phyloP scores from a whole-genome alignment of 1,284 basidiomycete genomes.

The Boletellus deceptivus region DNA sequence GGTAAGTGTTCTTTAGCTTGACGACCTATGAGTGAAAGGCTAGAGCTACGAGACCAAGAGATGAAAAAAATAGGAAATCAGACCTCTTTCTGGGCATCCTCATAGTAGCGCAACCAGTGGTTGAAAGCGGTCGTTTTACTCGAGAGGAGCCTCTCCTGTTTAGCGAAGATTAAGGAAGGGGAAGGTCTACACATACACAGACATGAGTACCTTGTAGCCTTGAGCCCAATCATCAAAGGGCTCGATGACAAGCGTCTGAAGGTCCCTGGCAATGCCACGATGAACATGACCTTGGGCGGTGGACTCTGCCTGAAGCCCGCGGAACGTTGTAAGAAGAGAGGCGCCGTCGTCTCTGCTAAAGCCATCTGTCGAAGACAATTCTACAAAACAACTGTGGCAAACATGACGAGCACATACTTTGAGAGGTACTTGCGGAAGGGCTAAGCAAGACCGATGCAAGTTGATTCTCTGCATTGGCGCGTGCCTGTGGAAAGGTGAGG shows the following conservation, averaged over 20 bases:
- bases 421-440: slow-evolving; percentile 47
- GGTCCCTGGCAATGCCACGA: slow-evolving; percentile 62
- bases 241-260: slow-evolving; percentile 64
- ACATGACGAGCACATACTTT: slow-evolving; percentile 41
- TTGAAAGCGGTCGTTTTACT: slow-evolving; percentile 61
- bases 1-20: slow-evolving; percentile 73
- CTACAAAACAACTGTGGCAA: neutral
- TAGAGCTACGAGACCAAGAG: neutral
- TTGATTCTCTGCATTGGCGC: slow-evolving; percentile 61
- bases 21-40: slow-evolving; percentile 41
- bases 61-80: slow-evolving; percentile 11
- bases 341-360: slow-evolving; percentile 78
- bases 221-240: slow-evolving; percentile 75
- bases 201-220: slow-evolving; percentile 53
- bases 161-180: slow-evolving; percentile 3
- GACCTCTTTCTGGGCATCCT: slow-evolving; percentile 60
- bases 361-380: slow-evolving; percentile 47
- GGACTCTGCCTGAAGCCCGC: slow-evolving; percentile 73
- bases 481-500: slow-evolving; percentile 44
- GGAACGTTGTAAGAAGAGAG: slow-evolving; percentile 72
- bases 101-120: slow-evolving; percentile 70
- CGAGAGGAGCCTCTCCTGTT: slow-evolving; percentile 57
- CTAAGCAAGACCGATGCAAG: slow-evolving; percentile 58
- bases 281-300: slow-evolving; percentile 65
- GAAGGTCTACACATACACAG: neutral